Percentiles rank a stretch among this genome's conserved stretches.
Evolutionary conservation across 192 early-diverging fungal species (phyloP).

Genomic region (Coemansia sp.): DNA sequence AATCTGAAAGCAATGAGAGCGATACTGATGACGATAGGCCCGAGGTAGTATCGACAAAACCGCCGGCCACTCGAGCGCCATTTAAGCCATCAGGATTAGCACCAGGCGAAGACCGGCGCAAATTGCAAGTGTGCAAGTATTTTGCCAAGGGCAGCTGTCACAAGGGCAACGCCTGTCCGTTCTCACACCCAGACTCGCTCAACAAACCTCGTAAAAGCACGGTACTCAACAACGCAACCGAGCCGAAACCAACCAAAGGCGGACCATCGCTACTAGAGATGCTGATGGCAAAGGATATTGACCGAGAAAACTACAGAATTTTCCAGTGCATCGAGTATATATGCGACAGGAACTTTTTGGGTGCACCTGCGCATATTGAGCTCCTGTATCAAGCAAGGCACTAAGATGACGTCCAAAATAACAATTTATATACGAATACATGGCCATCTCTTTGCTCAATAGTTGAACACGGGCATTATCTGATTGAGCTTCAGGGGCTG

Average conservation of each 20-base stretch:
- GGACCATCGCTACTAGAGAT: constrained; percentile 22
- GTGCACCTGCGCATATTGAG: constrained; percentile 15
- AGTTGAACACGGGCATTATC: constrained; percentile 77
- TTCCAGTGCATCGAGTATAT: constrained; percentile 50
- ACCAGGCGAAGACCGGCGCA: constrained; percentile 36
- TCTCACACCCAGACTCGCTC: constrained; percentile 30
- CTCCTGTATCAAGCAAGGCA: constrained; percentile 8
- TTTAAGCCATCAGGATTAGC: constrained; percentile 33
- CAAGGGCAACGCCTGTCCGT: constrained; percentile 30
- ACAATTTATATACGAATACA: constrained; percentile 8
- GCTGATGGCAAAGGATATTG: constrained; percentile 56
- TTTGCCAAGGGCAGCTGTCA: constrained; percentile 32
- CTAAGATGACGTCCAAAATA: background rate
- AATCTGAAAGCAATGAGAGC: constrained; percentile 4
- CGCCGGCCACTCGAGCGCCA: constrained; percentile 6
- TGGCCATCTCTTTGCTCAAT: constrained; percentile 25
- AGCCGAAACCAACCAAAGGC: background rate
- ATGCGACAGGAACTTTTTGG: constrained; percentile 26
- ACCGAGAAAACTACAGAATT: constrained; percentile 48
- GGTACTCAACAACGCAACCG: background rate
- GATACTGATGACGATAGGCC: constrained; percentile 14
- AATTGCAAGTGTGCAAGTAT: constrained; percentile 37
- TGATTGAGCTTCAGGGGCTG: constrained; percentile 74
- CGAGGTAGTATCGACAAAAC: constrained; percentile 20
- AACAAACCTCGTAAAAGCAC: background rate